Evolutionary conservation across 495 filamentous ascomycete species (phyloP).

Genomic region (Cercophora samala): DNA sequence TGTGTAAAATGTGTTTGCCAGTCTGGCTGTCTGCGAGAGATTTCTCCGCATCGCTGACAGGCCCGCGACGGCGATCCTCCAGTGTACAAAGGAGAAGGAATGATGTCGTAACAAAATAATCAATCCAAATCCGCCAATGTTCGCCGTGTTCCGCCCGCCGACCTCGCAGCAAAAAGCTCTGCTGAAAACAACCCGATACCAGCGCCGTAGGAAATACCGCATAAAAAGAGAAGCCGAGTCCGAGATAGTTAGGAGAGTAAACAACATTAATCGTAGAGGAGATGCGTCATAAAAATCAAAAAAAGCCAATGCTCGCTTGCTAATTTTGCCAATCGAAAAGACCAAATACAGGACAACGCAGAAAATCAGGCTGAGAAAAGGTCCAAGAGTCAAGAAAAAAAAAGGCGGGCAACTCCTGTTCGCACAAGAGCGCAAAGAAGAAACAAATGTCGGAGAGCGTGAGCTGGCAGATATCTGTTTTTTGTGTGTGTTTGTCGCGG

Average conservation of each 20-base stretch:
- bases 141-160: conserved; percentile 23
- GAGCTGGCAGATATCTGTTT: conserved; percentile 36
- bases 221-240: not conserved
- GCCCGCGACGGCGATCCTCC: conserved; percentile 6
- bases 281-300: conserved; percentile 20
- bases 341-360: not conserved
- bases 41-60: conserved; percentile 22
- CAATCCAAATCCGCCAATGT: conserved; percentile 17
- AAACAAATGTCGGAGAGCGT: conserved; percentile 29
- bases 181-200: conserved; percentile 27
- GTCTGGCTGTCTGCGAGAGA: conserved; percentile 16
- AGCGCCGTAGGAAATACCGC: conserved; percentile 21
- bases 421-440: conserved; percentile 2
- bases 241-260: conserved; percentile 7
- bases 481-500: conserved; percentile 34
- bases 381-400: conserved; percentile 3
- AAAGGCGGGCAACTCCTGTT: conserved; percentile 5
- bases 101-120: conserved; percentile 14
- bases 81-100: conserved; percentile 16
- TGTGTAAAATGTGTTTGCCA: conserved; percentile 7
- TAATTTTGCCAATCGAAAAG: conserved; percentile 13
- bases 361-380: conserved; percentile 4
- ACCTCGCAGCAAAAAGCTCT: conserved; percentile 25
- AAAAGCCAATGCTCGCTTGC: conserved; percentile 35
- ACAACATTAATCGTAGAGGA: conserved; percentile 16